Evolutionary conservation across 2,329 filamentous ascomycete species (phyloP).

Genomic region (Aspergillus pseudoglaucus): DNA sequence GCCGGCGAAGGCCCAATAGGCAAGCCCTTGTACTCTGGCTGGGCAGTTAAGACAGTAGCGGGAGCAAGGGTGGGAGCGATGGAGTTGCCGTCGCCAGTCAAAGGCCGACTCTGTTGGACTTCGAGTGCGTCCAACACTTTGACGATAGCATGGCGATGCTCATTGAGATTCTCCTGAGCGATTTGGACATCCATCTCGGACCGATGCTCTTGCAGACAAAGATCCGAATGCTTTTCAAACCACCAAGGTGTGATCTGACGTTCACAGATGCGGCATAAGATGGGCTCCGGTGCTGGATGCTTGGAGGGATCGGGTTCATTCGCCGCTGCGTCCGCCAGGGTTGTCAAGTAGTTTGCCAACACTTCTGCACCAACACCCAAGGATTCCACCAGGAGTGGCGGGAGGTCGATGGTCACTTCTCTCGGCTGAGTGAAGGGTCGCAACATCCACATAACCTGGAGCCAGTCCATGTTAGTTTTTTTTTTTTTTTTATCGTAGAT

Average conservation of each 20-base stretch:
- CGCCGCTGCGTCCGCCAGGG: conserved; percentile 73
- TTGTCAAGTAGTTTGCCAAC: conserved; percentile 85
- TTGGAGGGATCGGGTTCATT: conserved; percentile 66
- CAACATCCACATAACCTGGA: conserved; percentile 98
- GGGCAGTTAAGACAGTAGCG: conserved; percentile 34
- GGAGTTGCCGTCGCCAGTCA: conserved; percentile 31
- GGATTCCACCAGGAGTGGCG: conserved; percentile 80
- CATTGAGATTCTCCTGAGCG: conserved; percentile 82
- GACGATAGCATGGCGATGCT: conserved; percentile 91
- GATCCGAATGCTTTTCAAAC: conserved; percentile 98
- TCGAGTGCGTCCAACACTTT: conserved; percentile 91
- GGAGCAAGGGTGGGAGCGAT: conserved; percentile 24
- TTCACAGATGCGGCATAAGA: conserved; percentile 94
- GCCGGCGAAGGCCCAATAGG: conserved; percentile 68
- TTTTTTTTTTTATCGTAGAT: not conserved
- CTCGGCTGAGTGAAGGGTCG: conserved; percentile 80
- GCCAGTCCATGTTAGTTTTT: not conserved
- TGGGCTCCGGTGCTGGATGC: conserved; percentile 72
- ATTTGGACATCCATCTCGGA: conserved; percentile 98
- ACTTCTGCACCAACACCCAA: conserved; percentile 92
- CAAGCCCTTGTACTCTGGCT: conserved; percentile 80
- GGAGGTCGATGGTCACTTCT: conserved; percentile 94
- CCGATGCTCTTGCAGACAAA: conserved; percentile 90
- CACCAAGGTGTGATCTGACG: conserved; percentile 97
- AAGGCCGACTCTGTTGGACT: conserved; percentile 46